A percentile compares a stretch with the other conserved stretches of the same genome.
These are phyloP conservation scores for Dothiorella sarmentorum DNA, from an alignment of 2,329 filamentous ascomycete species.

Conservation along the genomic window DNA sequence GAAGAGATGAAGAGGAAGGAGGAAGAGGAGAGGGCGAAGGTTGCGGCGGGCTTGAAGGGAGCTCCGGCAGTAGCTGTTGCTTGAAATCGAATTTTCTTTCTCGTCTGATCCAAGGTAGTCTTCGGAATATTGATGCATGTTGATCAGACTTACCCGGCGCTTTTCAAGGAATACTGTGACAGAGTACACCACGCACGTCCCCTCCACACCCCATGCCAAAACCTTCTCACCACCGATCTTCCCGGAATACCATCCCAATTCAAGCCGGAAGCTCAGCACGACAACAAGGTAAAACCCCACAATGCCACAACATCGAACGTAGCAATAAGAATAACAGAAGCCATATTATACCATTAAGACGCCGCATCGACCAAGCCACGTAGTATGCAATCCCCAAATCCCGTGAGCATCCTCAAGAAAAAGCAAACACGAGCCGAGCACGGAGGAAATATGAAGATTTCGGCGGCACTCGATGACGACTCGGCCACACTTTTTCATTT, in stretches of 20 bases:
- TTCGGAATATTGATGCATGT: too few relatives aligned
- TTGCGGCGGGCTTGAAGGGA: neutral
- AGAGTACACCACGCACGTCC: neutral
- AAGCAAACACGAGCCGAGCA: neutral
- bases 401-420: too few relatives aligned
- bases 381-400: neutral
- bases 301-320: conserved; percentile 6
- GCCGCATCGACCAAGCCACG: neutral
- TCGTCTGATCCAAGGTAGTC: too few relatives aligned
- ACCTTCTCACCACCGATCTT: neutral
- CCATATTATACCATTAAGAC: conserved; percentile 9
- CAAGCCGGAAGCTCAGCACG: neutral
- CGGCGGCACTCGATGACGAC: neutral
- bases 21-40: neutral
- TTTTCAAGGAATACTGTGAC: too few relatives aligned
- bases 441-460: neutral
- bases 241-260: neutral
- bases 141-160: too few relatives aligned
- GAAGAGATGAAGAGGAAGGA: conserved; percentile 8
- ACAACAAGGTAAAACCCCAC: neutral
- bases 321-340: conserved; percentile 8
- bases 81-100: conserved; percentile 1
- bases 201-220: neutral
- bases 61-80: conserved; percentile 12
- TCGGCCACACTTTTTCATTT: conserved; percentile 2